A percentile compares a stretch with the other conserved stretches of the same genome.
Evolutionary conservation across 345 rosid species (phyloP).

Genomic region (Gossypioides kirkii): DNA sequence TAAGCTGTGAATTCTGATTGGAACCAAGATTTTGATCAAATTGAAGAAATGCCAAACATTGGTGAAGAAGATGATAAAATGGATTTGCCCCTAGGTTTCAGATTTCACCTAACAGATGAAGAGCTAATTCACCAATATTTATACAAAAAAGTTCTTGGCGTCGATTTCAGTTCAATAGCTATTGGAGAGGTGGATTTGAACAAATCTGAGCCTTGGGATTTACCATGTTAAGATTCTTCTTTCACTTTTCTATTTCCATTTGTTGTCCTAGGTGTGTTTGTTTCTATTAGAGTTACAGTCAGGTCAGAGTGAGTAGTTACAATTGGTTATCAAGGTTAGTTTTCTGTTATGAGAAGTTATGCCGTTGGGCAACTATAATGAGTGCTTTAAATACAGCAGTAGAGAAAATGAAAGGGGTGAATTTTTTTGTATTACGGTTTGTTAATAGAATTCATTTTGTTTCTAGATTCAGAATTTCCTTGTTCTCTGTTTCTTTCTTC

Average conservation of each 20-base stretch:
- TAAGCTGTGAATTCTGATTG: background rate
- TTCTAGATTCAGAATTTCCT: too few relatives aligned
- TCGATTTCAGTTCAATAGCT: constrained; percentile 54
- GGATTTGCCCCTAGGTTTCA: constrained; percentile 85
- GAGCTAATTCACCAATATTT: constrained; percentile 83
- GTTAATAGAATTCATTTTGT: too few relatives aligned
- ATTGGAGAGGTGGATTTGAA: constrained; percentile 91
- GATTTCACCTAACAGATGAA: constrained; percentile 94
- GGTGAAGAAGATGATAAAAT: constrained; percentile 60
- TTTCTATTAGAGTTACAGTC: too few relatives aligned
- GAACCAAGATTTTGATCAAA: background rate
- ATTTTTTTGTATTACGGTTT: too few relatives aligned
- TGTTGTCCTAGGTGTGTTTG: background rate
- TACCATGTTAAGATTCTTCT: constrained; percentile 53
- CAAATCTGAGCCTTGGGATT: constrained; percentile 96
- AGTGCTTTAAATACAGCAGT: too few relatives aligned
- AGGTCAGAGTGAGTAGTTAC: too few relatives aligned
- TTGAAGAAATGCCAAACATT: constrained; percentile 37
- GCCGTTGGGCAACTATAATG: too few relatives aligned
- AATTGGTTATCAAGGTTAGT: too few relatives aligned
- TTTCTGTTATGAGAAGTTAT: too few relatives aligned
- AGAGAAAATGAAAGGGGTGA: too few relatives aligned
- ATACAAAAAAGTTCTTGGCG: constrained; percentile 58
- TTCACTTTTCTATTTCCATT: too few relatives aligned
- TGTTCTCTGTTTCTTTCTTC: too few relatives aligned